These are phyloP conservation scores for Colletotrichum sp. DNA, from an alignment of 2,329 filamentous ascomycete species.

Conservation along the genomic window DNA sequence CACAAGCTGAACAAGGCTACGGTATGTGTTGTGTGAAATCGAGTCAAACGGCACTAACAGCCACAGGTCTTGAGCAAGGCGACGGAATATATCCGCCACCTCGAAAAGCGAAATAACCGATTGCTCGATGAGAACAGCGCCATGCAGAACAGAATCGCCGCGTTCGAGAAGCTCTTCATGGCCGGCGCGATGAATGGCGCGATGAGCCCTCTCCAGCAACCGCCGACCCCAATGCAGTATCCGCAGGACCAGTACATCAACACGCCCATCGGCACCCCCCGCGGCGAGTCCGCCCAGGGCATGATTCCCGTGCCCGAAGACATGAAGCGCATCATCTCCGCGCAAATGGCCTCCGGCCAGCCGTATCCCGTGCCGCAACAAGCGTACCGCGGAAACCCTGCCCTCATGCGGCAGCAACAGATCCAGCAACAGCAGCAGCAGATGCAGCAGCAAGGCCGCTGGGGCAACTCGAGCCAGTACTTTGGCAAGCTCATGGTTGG, in stretches of 20 bases:
- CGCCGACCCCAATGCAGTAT: constrained; percentile 59
- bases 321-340: constrained; percentile 66
- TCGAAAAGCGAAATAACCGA: constrained; percentile 88
- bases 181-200: constrained; percentile 72
- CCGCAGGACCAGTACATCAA: constrained; percentile 50
- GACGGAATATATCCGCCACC: constrained; percentile 92
- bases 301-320: constrained; percentile 72
- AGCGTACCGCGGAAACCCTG: constrained; percentile 50
- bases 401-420: constrained; percentile 59
- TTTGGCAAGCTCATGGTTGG: constrained; percentile 88
- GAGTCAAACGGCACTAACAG: neutral
- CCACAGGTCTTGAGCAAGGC: constrained; percentile 84
- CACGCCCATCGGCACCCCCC: constrained; percentile 47
- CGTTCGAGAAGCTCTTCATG: constrained; percentile 81
- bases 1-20: constrained; percentile 99
- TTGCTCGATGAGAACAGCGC: constrained; percentile 81
- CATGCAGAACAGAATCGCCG: constrained; percentile 78
- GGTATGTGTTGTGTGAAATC: constrained; percentile 42
- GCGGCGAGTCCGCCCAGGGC: constrained; percentile 52
- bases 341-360: constrained; percentile 58
- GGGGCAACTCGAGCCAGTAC: constrained; percentile 60
- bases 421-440: constrained; percentile 57
- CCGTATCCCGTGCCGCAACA: constrained; percentile 57
- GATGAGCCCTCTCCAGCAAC: constrained; percentile 59
- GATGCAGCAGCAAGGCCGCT: constrained; percentile 55